Evolutionary conservation across 331 rosid genomes (phyloP), one percentile per base, ranked within the genome.

Genomic region (Cydonia oblonga): DNA sequence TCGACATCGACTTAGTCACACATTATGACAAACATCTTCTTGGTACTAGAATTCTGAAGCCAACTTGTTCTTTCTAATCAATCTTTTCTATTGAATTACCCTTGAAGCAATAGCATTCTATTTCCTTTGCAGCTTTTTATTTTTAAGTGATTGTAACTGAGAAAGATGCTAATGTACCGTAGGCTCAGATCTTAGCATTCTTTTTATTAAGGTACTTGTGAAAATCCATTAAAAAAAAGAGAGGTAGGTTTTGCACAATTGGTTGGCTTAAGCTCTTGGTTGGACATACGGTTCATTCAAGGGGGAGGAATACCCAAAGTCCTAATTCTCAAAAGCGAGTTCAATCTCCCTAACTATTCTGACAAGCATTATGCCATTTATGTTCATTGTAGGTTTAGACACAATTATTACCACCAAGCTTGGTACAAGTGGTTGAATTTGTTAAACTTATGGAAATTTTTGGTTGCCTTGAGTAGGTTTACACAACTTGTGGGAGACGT

Each of bases 401-500:
- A 30, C 13, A 24, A 38, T 18, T 49, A n/a, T 11, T 25, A 40
- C 68, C 58, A 19, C 33, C 16, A 38, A 57, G 56, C 32, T 70
- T 57, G 35, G 22, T 30, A 25, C 16, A 59, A 59, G 57, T 67
- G 46, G 32, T 81, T 49, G n/a, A 58, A 32, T 49, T 20, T 38
- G 57, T 70, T 19, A 52, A 25, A 29, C 49, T 2, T 22, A 11
- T 40, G 46, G 46, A 40, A 10, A 40, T n/a, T 78, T 73, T 56
- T 67, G 52, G 70, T 80, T 71, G 57, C 66, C 66, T 66, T 64
- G 84, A 38, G 77, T 78, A 95, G 98, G 89, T 95, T 76, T 95
- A 95, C 86, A 89, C 98, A 4, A 95, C 83, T 72, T 87, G 96
- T 69, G 98, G 98, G 75, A 89, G 97, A 84, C 96, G 98, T 64